Evolutionary conservation across 148 eudicot species (phyloP), one percentile per base, ranked within the genome.

Genomic region (Rhododendron vialii): DNA sequence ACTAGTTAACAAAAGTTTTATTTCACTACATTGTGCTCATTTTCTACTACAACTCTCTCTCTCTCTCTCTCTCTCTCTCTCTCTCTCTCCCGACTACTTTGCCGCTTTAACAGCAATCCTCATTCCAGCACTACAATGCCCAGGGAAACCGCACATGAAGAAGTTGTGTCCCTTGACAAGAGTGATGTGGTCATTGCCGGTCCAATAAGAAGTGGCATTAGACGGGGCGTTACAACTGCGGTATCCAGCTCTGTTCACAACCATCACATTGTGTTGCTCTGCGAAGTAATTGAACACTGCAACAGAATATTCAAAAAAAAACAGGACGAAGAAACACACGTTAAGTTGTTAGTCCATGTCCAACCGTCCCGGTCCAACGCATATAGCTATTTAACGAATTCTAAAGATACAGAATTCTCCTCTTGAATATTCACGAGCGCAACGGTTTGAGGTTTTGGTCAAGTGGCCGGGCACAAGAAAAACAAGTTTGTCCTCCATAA

Each of bases 101-200:
- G 92, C 92, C 38, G 2, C 38, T 48, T 38, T 90, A 50, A 90
- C 84, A 82, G 92, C 93, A 47, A 94, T 90, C 87, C 92, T 94
- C 94, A 92, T 91, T 80, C 93, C 93, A 69, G 87, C 33, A 13
- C 84, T 76, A 67, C 96, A 94, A 47, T 94, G 95, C 0, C 90
- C 93, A 0, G 89, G 88, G 28, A 89, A 22, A 18, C 69, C 85
- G 91, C 95, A 94, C 59, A 94, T 93, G 92, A 92, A 94, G 92
- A 65, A 94, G 89, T 92, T 91, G 13, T 53, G 87, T 17, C 96
- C 96, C 88, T 74, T 93, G 8, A 36, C 89, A 22, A 94, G 90
- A 75, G 67, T 93, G 71, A 94, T 78, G 12, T 28, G 76, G 77
- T 94, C 96, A 0, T 81, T 85, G 4, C 96, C 96, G 13, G 88